Base-by-base conservation (phyloP, 108 stramenopile genomes). In the Discostella stelligeroides region DNA sequence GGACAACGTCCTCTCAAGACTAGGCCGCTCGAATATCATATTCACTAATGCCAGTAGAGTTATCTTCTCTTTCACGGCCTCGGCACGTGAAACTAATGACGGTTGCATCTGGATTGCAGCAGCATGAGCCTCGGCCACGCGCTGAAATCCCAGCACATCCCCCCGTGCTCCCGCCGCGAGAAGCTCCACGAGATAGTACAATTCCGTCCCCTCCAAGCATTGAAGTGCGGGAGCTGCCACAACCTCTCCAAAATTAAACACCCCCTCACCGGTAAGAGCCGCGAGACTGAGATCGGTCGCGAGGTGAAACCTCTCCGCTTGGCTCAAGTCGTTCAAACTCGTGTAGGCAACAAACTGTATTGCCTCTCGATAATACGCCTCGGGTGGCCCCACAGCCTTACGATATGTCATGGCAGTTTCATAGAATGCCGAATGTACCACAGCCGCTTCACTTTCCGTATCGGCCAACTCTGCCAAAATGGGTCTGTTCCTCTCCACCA, bases 221-320 rank as follows among this genome's bases (percentile, higher is more conserved):
- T 61, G 51, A 23, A 98, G 69, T 37, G 97, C 84, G 15, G 96
- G 96, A 47, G 94, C 95, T 23, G 85, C 83, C 37, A 98, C 85
- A 39, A 98, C 90, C 79, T 98, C 96, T 15, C 98, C 98, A 55
- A 98, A 91, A 71, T 98, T 96, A 83, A 88, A 99, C 8, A 98
- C 96, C 7, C 96, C 97, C 24, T 98, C 97, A 34, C 96, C 99
- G 11, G 97, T 95, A 37, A 99, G 73, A 17, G 99, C 98, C 2
- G 99, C 96, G 40, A 99, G 66, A 82, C 87, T 80, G 51, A 99
- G 68, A 82, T 98, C 97, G 4, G 86, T 84, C 4, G 99, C 98
- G 59, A 98, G 72, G 18, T 59, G 49, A 62, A 84, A 78, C 54
- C 67, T 60, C 34, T 80, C 70, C 9, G 57, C 83, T 34, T 30